These are phyloP conservation scores for Penicillium capsulatum DNA, from an alignment of 2,329 filamentous ascomycete genomes.

Conservation along the genomic window DNA sequence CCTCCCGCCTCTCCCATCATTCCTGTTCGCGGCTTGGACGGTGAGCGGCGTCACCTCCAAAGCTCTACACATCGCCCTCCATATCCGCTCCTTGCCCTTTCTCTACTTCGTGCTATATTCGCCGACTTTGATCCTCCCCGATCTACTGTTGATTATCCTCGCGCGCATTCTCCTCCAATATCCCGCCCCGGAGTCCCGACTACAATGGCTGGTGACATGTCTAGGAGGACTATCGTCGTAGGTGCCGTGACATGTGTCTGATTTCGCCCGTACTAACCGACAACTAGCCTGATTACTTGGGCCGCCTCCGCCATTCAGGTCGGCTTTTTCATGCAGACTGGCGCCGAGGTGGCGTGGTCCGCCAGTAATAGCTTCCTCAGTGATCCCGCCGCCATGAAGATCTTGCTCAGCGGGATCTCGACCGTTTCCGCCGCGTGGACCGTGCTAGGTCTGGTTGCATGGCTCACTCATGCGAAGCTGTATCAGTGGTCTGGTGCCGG, in stretches of 20 bases:
- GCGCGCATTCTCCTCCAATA: constrained; percentile 29
- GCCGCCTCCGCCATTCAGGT: constrained; percentile 35
- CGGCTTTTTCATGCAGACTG: constrained; percentile 40
- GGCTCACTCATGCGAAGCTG: constrained; percentile 27
- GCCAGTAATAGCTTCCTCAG: constrained; percentile 33
- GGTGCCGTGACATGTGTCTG: constrained; percentile 5
- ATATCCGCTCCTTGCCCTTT: constrained; percentile 30
- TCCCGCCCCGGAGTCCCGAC: constrained; percentile 15
- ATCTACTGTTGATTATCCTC: constrained; percentile 31
- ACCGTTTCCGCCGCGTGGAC: constrained; percentile 26
- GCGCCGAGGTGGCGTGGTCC: constrained; percentile 39
- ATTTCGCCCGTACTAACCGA: constrained; percentile 3
- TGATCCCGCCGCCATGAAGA: constrained; percentile 37
- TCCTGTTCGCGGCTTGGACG: constrained; percentile 29
- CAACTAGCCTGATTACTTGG: constrained; percentile 27
- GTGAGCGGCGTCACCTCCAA: constrained; percentile 34
- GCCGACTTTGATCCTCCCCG: constrained; percentile 37
- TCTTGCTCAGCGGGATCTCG: constrained; percentile 35
- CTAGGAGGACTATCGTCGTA: constrained; percentile 30
- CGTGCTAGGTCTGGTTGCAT: constrained; percentile 27
- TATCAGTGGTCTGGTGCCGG: constrained; percentile 26
- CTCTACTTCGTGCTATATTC: constrained; percentile 35
- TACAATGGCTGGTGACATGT: constrained; percentile 24
- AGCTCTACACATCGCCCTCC: constrained; percentile 32
- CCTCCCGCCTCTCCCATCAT: constrained; percentile 21